These are phyloP conservation scores for Phytophthora chlamydospora DNA, from an alignment of 352 stramenopile genomes.

Conservation along the genomic window DNA sequence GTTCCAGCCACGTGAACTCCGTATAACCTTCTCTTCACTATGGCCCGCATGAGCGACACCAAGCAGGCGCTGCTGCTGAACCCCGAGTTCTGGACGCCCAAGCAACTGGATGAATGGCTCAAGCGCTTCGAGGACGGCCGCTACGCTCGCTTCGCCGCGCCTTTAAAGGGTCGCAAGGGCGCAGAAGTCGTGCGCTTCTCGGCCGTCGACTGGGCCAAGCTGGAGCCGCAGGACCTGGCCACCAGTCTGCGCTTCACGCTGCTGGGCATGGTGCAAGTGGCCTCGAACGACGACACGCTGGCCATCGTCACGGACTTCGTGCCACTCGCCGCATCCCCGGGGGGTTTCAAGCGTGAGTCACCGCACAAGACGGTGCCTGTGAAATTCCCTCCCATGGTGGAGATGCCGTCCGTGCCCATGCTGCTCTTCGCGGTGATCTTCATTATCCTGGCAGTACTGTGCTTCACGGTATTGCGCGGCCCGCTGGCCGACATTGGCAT, in stretches of 20 bases:
- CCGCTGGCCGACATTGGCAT: constrained; percentile 60
- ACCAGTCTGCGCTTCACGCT: constrained; percentile 87
- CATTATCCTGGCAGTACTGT: constrained; percentile 59
- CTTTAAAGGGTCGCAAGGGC: constrained; percentile 68
- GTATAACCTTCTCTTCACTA: constrained; percentile 73
- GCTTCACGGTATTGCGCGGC: constrained; percentile 78
- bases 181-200: constrained; percentile 75
- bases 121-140: constrained; percentile 75
- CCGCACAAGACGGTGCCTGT: constrained; percentile 43
- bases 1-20: constrained; percentile 3
- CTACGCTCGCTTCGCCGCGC: constrained; percentile 56
- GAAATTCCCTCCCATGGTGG: constrained; percentile 85
- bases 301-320: constrained; percentile 86
- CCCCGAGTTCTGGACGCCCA: constrained; percentile 79
- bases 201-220: constrained; percentile 56
- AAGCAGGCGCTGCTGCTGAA: constrained; percentile 86
- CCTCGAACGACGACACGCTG: constrained; percentile 59
- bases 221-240: constrained; percentile 68
- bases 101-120: constrained; percentile 83
- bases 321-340: constrained; percentile 36
- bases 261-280: constrained; percentile 86
- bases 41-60: constrained; percentile 54
- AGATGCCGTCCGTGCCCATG: constrained; percentile 69
- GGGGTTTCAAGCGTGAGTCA: constrained; percentile 24
- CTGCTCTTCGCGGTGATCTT: constrained; percentile 57